Conservation (phyloP, 495 filamentous ascomycete genomes). For the Thermothielavioides terrestris region DNA sequence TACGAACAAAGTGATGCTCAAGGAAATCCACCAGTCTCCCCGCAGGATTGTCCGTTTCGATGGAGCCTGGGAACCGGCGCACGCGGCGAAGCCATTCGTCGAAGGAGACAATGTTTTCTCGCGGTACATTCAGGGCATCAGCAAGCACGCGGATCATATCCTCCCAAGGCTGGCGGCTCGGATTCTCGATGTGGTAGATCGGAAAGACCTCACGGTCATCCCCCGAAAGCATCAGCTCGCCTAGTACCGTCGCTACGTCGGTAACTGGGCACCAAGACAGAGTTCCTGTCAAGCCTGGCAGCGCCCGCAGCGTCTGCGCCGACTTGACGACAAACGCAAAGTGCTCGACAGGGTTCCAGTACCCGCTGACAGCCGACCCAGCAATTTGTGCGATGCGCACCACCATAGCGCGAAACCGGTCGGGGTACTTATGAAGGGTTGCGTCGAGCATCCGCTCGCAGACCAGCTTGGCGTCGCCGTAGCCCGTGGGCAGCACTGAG, state of each 20-base stretch:
- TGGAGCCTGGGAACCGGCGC: conserved; percentile 15
- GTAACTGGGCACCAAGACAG: conserved; percentile 45
- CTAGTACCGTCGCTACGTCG: conserved; percentile 31
- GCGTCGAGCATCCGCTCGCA: conserved; percentile 45
- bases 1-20: conserved; percentile 41
- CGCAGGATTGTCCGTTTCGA: conserved; percentile 41
- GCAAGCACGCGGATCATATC: conserved; percentile 36
- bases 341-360: conserved; percentile 47
- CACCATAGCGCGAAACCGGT: conserved; percentile 35
- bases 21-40: conserved; percentile 39
- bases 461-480: conserved; percentile 43
- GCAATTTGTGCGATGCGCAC: conserved; percentile 45
- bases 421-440: conserved; percentile 35
- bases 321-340: conserved; percentile 45
- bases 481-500: conserved; percentile 37
- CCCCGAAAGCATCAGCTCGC: conserved; percentile 28
- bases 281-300: conserved; percentile 37
- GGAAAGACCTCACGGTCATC: conserved; percentile 19
- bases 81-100: conserved; percentile 42
- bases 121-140: conserved; percentile 31
- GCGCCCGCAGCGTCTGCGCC: conserved; percentile 34
- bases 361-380: conserved; percentile 39
- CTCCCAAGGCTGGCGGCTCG: conserved; percentile 40
- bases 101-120: conserved; percentile 33
- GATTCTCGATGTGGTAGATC: conserved; percentile 53